Conservation (phyloP, 2,329 filamentous ascomycete species). For the Fusarium sp. region DNA sequence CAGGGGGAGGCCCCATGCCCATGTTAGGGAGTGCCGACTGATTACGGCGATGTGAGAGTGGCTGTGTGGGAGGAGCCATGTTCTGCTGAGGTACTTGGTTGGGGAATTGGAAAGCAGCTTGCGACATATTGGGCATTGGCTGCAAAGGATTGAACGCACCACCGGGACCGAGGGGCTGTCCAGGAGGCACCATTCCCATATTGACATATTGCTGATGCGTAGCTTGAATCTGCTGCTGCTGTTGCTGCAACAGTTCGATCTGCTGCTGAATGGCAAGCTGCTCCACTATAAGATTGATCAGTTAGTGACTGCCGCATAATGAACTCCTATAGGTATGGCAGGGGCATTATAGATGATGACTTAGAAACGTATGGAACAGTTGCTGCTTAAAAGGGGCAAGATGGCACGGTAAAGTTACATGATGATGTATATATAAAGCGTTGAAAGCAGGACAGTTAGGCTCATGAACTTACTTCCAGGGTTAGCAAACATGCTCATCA, state of each 20-base stretch:
- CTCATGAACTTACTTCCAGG: slow-evolving; percentile 66
- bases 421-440: background rate
- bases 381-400: background rate
- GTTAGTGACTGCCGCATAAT: slow-evolving; percentile 32
- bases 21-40: slow-evolving; percentile 96
- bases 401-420: slow-evolving; percentile 8
- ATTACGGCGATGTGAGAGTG: slow-evolving; percentile 92
- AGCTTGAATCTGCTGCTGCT: slow-evolving; percentile 96
- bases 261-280: slow-evolving; percentile 98
- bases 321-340: background rate
- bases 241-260: slow-evolving; percentile 95
- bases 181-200: slow-evolving; percentile 91
- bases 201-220: slow-evolving; percentile 98
- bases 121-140: slow-evolving; percentile 80
- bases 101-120: slow-evolving; percentile 90
- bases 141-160: slow-evolving; percentile 81
- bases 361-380: background rate
- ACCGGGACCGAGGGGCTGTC: slow-evolving; percentile 77
- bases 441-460: background rate
- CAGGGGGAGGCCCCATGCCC: slow-evolving; percentile 86
- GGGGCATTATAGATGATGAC: background rate
- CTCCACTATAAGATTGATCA: slow-evolving; percentile 73
- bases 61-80: slow-evolving; percentile 80
- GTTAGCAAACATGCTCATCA: slow-evolving; percentile 90
- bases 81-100: slow-evolving; percentile 79